Conservation (phyloP, 371 early-diverging fungal species). For the Mucor saturninus region DNA sequence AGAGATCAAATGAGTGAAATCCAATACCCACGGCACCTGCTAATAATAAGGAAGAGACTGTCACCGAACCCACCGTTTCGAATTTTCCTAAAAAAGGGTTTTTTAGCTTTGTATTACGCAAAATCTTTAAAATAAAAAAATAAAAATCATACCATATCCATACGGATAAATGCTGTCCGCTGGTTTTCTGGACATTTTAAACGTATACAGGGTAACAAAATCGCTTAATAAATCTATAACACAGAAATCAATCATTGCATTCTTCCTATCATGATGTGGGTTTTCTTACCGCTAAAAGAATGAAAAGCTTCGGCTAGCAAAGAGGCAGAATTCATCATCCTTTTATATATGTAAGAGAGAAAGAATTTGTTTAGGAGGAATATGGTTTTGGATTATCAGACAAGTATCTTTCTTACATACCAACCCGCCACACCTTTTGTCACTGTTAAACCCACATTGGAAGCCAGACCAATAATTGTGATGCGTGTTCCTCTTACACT, state of each 20-base stretch:
- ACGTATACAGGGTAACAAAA: slow-evolving; percentile 72
- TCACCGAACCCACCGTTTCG: slow-evolving; percentile 73
- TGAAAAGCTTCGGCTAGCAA: slow-evolving; percentile 73
- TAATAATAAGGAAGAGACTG: slow-evolving; percentile 67
- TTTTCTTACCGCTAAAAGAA: slow-evolving; percentile 60
- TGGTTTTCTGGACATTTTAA: slow-evolving; percentile 66
- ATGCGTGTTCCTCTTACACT: slow-evolving; percentile 60
- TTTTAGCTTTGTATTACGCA: neutral
- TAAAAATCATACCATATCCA: slow-evolving; percentile 63
- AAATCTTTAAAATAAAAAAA: neutral
- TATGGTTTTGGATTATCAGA: too few species aligned
- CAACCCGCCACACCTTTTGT: slow-evolving; percentile 74
- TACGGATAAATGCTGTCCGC: slow-evolving; percentile 66
- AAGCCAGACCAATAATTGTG: slow-evolving; percentile 66
- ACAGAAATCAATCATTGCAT: neutral
- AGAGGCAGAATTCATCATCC: slow-evolving; percentile 73
- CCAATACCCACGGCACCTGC: slow-evolving; percentile 69
- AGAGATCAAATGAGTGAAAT: slow-evolving; percentile 65
- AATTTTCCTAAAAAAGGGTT: slow-evolving; percentile 53
- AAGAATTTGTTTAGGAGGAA: too few species aligned
- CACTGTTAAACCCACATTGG: slow-evolving; percentile 66
- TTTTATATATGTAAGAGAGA: slow-evolving; percentile 4
- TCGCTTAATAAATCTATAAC: slow-evolving; percentile 67
- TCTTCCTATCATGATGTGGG: neutral
- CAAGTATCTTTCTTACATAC: slow-evolving; percentile 19